Evolutionary conservation across 208 protist species (phyloP), one percentile per base, ranked within the genome.

Genomic region (Acanthamoeba culbertsoni): DNA sequence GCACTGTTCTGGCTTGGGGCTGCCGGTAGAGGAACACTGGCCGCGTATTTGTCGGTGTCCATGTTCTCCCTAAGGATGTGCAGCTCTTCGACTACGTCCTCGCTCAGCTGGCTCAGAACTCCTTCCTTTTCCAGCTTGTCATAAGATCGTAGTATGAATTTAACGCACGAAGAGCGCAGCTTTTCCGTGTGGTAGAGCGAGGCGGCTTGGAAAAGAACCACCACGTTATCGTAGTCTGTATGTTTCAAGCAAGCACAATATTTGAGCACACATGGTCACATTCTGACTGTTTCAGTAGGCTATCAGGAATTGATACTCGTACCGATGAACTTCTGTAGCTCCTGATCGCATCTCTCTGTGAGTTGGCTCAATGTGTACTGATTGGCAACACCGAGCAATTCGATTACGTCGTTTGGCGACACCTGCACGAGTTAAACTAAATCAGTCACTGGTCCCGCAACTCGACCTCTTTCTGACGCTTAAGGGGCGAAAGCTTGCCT

Each of bases 121-220:
- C 68, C 68, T 37, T 79, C 68, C 68, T 79, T 79, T 43, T 84
- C 73, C 73, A 84, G 42, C 45, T 84, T 84, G 73, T 46, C 73
- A 28, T 84, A 55, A n/a, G n/a, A 84, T 35, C 73, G 73, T 43
- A 84, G 45, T n/a, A 89, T 42, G 79, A 68, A 89, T 33, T 89
- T 89, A 20, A 59, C 16, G 42, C 79, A 89, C 12, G 42, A 20
- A 4, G 79, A 89, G 10, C 79, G 45, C 28, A 89, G 33, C 79
- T 33, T 2, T 2, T 89, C 51, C 10, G 79, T 51, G 42, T 89
- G 79, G n/a, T 89, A 89, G 33, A 89, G 51, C n/a, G 55, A 48
- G 6, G 79, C 79, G 0, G 79, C 79, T 35, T 89, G 79, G 79
- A 89, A 89, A 23, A 89, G 79, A 5, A 89, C 53, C 79, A 59